Percentiles rank a stretch among this genome's conserved stretches.
Evolutionary conservation across 768 basidiomycete species (phyloP).

Genomic region (Tylopilus rubrobrunneus): DNA sequence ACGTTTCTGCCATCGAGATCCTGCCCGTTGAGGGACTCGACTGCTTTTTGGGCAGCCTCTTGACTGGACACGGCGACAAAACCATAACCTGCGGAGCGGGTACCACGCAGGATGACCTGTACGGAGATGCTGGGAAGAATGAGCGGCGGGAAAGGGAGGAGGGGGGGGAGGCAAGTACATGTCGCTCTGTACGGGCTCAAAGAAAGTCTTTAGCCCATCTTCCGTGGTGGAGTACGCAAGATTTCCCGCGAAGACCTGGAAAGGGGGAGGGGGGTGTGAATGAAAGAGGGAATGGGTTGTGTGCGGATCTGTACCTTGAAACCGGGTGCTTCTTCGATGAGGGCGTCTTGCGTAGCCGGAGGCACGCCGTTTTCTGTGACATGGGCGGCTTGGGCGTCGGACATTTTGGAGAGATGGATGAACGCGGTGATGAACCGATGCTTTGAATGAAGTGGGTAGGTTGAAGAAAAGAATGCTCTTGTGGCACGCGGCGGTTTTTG

Average conservation of each 20-base stretch:
- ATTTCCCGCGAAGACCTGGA: conserved; percentile 44
- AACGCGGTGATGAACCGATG: conserved; percentile 65
- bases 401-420: conserved; percentile 60
- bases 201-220: conserved; percentile 93
- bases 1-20: conserved; percentile 87
- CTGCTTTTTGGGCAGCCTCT: conserved; percentile 84
- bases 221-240: conserved; percentile 93
- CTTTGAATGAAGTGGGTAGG: conserved; percentile 48
- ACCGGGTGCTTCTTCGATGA: conserved; percentile 67
- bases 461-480: conserved; percentile 47
- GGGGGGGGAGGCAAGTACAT: conserved; percentile 55
- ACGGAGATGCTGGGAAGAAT: conserved; percentile 59
- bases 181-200: conserved; percentile 81
- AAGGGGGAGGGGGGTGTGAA: too few species aligned
- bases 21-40: conserved; percentile 79
- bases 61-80: conserved; percentile 80
- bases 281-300: too few species aligned
- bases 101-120: conserved; percentile 82
- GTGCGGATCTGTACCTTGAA: conserved; percentile 60
- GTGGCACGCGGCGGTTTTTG: conserved; percentile 36
- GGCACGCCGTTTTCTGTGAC: conserved; percentile 81
- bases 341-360: conserved; percentile 67
- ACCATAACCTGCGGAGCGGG: conserved; percentile 87
- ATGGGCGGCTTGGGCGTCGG: conserved; percentile 85
- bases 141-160: conserved; percentile 1